Evolutionary conservation across 176 grass and related monocot species (phyloP), one percentile per base, ranked within the genome.

Genomic region (maize (Zea mays)): DNA sequence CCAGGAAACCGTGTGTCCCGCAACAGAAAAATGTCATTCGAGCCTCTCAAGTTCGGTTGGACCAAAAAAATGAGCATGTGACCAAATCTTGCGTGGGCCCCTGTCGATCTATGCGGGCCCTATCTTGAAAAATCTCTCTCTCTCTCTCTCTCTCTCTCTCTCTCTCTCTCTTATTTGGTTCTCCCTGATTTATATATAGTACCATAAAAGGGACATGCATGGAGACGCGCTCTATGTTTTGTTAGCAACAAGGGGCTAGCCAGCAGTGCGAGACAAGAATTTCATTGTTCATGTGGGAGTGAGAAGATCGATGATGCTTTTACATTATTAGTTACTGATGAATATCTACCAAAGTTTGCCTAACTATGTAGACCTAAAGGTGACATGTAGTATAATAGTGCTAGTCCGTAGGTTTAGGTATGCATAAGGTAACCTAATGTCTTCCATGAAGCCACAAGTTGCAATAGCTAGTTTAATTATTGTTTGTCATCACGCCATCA

Each of bases 21-120:
- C 44, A 46, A 46, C 44, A 46, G 44, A 46, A 41, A 41, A 48
- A 48, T 12, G 42, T 43, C 0, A 43, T 43, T 43, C 27, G 27
- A 43, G 42, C 42, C 27, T 27, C 42, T 43, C 7, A 48, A 49
- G 41, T 14, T 16, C 50, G 34, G 69, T 13, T 80, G 6, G 8
- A 74, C 47, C 51, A 21, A 56, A 80, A 74, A 75, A 62, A 43
- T 40, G 2, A 75, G 77, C 84, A 80, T 70, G 84, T 64, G 84
- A 76, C 51, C 33, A 54, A 54, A 76, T 86, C 51, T 41, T 14
- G 15, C 35, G 76, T 67, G 76, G 83, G 15, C 27, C 62, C 70
- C 69, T 61, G 10, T 14, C 40, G 14, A 85, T 80, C 47, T 63
- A 52, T 84, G 66, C 15, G 45, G 74, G 56, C 3, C 13, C 74